Base-by-base conservation (phyloP, 2,329 filamentous ascomycete genomes). In the Penicillium psychrosexuale region DNA sequence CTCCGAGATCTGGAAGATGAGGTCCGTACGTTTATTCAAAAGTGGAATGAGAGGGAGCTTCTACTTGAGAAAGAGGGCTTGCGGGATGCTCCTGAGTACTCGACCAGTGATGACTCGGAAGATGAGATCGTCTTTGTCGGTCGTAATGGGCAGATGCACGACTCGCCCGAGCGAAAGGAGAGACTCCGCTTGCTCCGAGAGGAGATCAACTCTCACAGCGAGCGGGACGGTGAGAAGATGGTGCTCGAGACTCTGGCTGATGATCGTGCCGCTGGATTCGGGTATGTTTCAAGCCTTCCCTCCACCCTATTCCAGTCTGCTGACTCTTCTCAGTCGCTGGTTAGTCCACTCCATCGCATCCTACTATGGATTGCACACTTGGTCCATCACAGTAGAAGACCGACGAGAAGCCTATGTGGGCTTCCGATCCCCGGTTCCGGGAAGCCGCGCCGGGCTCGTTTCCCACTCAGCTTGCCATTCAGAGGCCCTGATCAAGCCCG, bases 81-180 rank as follows among this genome's bases (percentile, higher is more conserved):
- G 51, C 74, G 77, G 9, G 75, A 78, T 60, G 72, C 76, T 1
- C 72, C 77, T 30, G 69, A 72, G 13, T 59, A 64, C 28, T 68
- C 63, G 8, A 65, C 64, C 15, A 64, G 57, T 11, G 80, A 82
- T 51, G 79, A 79, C 38, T 82, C 82, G 30, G 91, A 95, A 58
- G 91, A 96, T 59, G 91, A 96, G 75, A 91, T 97, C 61, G 91
- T 97, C 11, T 97, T 97, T 71, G 85, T 95, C 5, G 92, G 90
- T 1, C 78, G 84, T 9, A 83, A 85, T 53, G 82, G 83, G 66
- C 70, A 85, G 76, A 81, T 87, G 85, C 71, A 83, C 73, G 72
- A 90, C 78, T 70, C 78, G 56, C 75, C 78, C 40, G 75, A 76
- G 42, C 81, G 80, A 68, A 82, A 81, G 68, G 76, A 75, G 64